Evolutionary conservation across 163 green algal species (phyloP).

Genomic region (Chlamydomonas reinhardtii): DNA sequence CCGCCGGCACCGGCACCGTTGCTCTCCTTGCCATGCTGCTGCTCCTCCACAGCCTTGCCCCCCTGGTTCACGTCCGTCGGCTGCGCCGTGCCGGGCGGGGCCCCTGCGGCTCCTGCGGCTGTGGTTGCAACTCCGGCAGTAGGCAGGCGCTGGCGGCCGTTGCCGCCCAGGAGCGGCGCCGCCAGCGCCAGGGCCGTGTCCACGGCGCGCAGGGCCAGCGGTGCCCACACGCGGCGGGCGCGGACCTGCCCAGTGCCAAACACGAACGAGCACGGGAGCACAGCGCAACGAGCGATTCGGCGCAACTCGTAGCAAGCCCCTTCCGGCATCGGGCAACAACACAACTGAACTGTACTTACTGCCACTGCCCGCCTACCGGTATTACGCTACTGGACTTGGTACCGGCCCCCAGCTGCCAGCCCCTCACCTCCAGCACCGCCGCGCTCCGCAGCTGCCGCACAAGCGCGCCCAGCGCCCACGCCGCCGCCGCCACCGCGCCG

Average conservation of each 20-base stretch:
- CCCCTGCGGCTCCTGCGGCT: too few relatives aligned
- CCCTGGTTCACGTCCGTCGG: not conserved
- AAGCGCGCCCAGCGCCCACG: not conserved
- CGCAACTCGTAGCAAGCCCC: too few relatives aligned
- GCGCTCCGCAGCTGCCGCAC: conserved; percentile 20
- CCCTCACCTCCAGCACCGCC: not conserved
- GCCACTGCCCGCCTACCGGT: too few relatives aligned
- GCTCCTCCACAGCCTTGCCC: too few relatives aligned
- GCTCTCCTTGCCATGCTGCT: not conserved
- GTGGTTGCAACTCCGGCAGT: not conserved
- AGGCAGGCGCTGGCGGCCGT: too few relatives aligned
- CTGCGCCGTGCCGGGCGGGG: not conserved
- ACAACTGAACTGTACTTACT: too few relatives aligned
- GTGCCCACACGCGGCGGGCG: conserved; percentile 25
- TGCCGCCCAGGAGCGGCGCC: conserved; percentile 10
- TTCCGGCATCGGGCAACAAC: too few relatives aligned
- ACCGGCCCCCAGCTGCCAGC: too few relatives aligned
- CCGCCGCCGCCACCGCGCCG: conserved; percentile 4
- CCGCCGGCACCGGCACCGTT: too few relatives aligned
- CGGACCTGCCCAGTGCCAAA: not conserved
- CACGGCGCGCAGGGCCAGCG: conserved; percentile 6
- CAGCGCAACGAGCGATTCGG: too few relatives aligned
- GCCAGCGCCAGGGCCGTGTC: conserved; percentile 6
- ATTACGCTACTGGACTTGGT: too few relatives aligned
- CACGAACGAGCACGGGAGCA: too few relatives aligned